Evolutionary conservation across 2,329 filamentous ascomycete genomes (phyloP), one percentile per base, ranked within the genome.

Genomic region (Pyrenochaeta sp.): DNA sequence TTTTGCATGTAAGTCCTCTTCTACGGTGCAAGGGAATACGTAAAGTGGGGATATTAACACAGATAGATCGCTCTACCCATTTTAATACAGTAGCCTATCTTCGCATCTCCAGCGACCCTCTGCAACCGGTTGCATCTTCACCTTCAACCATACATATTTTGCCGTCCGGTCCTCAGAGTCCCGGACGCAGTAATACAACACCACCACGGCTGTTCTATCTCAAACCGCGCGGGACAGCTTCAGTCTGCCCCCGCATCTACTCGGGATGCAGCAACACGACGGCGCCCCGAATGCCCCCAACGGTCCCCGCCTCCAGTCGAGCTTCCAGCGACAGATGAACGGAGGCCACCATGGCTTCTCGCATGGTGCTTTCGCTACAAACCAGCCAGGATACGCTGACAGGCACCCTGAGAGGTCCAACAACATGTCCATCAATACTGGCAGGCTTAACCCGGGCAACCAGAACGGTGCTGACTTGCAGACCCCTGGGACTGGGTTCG

Each of bases 361-460:
- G 48, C 93, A 97, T 77, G 92, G 91, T 65, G 93, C 93, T 58
- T 97, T 96, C 80, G 89, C 89, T 73, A 94, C 91, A 56, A 96
- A 97, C 80, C 86, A 88, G 68, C 81, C 84, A 56, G 91, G 92
- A 60, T 97, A 96, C 74, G 90, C 89, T 65, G 93, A 97, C 77
- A 88, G 93, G 72, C 92, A 96, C 79, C 88, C 91, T 67, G 90
- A 93, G 72, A 87, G 93, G 68, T 86, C 85, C 50, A 96, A 96
- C 80, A 91, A 98, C 73, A 92, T 94, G 64, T 89, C 90, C 64
- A 96, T 98, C 82, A 97, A 97, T 79, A 97, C 95, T 24, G 89
- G 90, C 73, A 83, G 87, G 62, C 85, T 90, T 78, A 77, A 79
- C 28, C 79, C 81, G 49, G 80, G 79, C 52, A 81, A 83, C 61